Conservation (phyloP, 371 early-diverging fungal genomes). For the Mortierella sp. region DNA sequence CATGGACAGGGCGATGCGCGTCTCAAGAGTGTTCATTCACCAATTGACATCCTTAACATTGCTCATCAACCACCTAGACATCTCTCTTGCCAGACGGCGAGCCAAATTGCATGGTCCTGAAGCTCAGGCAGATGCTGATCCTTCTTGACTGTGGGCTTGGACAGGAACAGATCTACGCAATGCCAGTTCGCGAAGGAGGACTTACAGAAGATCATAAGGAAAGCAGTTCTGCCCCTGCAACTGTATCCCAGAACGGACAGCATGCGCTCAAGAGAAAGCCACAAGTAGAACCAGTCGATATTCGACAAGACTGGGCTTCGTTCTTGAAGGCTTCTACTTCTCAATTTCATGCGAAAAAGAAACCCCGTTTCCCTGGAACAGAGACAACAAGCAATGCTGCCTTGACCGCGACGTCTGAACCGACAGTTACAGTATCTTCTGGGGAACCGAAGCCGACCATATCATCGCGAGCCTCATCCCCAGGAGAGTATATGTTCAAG, state of each 20-base stretch:
- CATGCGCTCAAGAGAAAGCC: slow-evolving; percentile 18
- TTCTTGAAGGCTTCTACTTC: slow-evolving; percentile 31
- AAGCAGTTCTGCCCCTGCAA: not conserved
- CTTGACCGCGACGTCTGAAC: not conserved
- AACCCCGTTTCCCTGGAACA: slow-evolving; percentile 13
- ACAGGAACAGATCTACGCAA: slow-evolving; percentile 42
- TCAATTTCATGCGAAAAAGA: slow-evolving; percentile 29
- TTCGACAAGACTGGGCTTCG: slow-evolving; percentile 53
- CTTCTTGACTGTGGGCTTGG: slow-evolving; percentile 55
- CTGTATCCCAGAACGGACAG: not conserved
- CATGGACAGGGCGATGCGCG: too few species aligned
- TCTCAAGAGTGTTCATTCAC: too few species aligned
- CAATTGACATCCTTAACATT: too few species aligned
- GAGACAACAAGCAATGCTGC: not conserved
- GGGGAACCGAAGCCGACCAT: not conserved
- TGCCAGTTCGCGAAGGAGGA: slow-evolving; percentile 51
- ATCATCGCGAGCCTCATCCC: not conserved
- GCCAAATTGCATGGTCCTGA: slow-evolving; percentile 52
- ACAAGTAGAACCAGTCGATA: slow-evolving; percentile 7
- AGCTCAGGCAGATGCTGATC: slow-evolving; percentile 52
- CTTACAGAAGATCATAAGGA: slow-evolving; percentile 32
- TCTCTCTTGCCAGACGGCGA: slow-evolving; percentile 54
- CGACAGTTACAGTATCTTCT: not conserved
- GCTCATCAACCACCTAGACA: slow-evolving; percentile 41
- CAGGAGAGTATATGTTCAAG: slow-evolving; percentile 60